These are phyloP conservation scores for Umbilicus rupestris DNA, from an alignment of 164 flowering plant genomes.

Conservation along the genomic window DNA sequence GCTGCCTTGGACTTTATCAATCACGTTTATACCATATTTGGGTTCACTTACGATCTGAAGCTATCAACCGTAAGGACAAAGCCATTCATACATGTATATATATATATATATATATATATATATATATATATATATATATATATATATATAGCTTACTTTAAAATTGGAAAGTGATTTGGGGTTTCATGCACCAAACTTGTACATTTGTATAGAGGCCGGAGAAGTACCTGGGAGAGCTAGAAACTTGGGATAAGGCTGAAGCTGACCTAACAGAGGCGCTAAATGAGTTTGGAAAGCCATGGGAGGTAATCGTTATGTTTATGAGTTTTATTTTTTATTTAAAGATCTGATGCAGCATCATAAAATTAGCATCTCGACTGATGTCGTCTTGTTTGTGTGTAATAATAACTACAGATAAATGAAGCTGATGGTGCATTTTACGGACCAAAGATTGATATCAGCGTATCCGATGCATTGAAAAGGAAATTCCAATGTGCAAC, in stretches of 20 bases:
- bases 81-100: no score
- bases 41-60: slow-evolving; percentile 93
- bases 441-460: slow-evolving; percentile 97
- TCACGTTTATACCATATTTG: slow-evolving; percentile 59
- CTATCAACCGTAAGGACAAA: slow-evolving; percentile 67
- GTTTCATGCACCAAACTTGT: not conserved
- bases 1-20: slow-evolving; percentile 73
- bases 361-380: not conserved
- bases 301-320: slow-evolving; percentile 55
- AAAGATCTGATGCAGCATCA: not conserved
- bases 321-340: not conserved
- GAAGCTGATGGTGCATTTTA: slow-evolving; percentile 99
- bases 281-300: slow-evolving; percentile 76
- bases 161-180: not conserved
- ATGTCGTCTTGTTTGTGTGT: not conserved
- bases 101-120: no score
- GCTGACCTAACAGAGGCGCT: slow-evolving; percentile 76
- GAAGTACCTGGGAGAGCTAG: slow-evolving; percentile 75
- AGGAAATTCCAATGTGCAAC: slow-evolving; percentile 99
- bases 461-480: slow-evolving; percentile 87
- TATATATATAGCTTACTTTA: no score
- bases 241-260: slow-evolving; percentile 90
- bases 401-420: slow-evolving; percentile 52
- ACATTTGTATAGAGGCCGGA: slow-evolving; percentile 65
- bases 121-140: no score